Evolutionary conservation across 208 protist genomes (phyloP).

Genomic region (Porcisia hertigi): DNA sequence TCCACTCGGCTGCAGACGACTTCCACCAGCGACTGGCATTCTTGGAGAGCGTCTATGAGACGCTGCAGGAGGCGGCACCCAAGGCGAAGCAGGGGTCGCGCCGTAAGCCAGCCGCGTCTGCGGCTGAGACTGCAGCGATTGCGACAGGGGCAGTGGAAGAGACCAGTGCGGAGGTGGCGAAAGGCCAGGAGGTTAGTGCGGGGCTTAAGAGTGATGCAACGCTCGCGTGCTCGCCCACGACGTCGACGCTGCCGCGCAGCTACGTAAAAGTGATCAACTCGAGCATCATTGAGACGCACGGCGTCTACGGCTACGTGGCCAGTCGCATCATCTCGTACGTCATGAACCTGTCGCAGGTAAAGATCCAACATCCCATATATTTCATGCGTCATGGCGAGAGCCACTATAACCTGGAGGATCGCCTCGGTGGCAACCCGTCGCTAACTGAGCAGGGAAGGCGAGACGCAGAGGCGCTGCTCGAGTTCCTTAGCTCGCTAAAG

Average conservation of each 20-base stretch:
- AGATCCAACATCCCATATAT: conserved; percentile 90
- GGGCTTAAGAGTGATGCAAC: neutral
- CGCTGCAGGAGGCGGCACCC: conserved; percentile 34
- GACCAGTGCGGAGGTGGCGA: neutral
- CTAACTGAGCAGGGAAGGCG: conserved; percentile 75
- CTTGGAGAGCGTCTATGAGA: conserved; percentile 59
- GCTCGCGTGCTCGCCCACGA: neutral
- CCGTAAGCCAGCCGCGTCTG: neutral
- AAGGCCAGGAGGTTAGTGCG: neutral
- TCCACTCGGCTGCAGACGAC: conserved; percentile 41
- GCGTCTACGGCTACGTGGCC: conserved; percentile 71
- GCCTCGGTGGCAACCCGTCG: conserved; percentile 84
- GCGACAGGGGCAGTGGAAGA: neutral
- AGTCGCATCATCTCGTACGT: conserved; percentile 82
- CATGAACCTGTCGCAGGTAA: conserved; percentile 86
- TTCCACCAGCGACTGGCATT: conserved; percentile 60
- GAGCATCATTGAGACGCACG: conserved; percentile 62
- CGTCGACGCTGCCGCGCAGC: conserved; percentile 16
- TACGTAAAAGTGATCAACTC: conserved; percentile 71
- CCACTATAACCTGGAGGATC: conserved; percentile 82
- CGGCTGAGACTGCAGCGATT: neutral
- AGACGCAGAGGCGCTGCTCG: conserved; percentile 64
- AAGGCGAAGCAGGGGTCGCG: neutral
- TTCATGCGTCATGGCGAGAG: conserved; percentile 90
- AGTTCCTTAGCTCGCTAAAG: conserved; percentile 83